A percentile compares a stretch with the other conserved stretches of the same genome.
Conservation (phyloP, 352 stramenopile genomes). For the Blastocystis sp. region DNA sequence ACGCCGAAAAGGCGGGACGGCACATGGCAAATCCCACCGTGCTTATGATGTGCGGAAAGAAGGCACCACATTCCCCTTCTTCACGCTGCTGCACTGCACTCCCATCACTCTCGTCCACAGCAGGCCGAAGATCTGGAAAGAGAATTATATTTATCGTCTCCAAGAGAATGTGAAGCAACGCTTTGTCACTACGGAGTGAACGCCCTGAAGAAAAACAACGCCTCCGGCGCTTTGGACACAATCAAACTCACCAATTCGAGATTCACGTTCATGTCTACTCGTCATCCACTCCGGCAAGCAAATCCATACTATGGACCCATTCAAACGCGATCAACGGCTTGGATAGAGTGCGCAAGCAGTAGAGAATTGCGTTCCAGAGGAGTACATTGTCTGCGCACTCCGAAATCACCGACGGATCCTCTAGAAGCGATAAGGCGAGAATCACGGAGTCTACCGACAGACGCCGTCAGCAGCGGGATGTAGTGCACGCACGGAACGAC, state of each 20-base stretch:
- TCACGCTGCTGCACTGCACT: not conserved
- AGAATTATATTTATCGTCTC: conserved; percentile 21
- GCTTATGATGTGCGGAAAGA: conserved; percentile 45
- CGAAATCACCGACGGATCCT: not conserved
- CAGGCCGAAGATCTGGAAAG: conserved; percentile 41
- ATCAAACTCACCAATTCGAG: conserved; percentile 37
- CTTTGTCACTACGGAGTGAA: not conserved
- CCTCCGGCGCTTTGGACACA: not conserved
- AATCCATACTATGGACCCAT: conserved; percentile 29
- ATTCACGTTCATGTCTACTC: not conserved
- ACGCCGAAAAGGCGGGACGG: conserved; percentile 11
- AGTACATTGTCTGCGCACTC: conserved; percentile 36
- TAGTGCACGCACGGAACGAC: conserved; percentile 1
- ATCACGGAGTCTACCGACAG: not conserved
- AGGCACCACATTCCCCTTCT: not conserved
- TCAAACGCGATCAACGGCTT: conserved; percentile 65
- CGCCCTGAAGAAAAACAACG: not conserved
- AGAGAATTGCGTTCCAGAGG: conserved; percentile 40
- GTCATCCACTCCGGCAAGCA: no score
- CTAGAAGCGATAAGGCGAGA: not conserved
- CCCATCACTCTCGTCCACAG: not conserved
- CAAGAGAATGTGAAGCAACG: conserved; percentile 6
- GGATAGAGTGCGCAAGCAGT: conserved; percentile 26
- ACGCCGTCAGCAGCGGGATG: not conserved
- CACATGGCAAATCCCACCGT: conserved; percentile 61